Conservation (phyloP, 2,329 filamentous ascomycete genomes). For the Cladophialophora chaetospira region DNA sequence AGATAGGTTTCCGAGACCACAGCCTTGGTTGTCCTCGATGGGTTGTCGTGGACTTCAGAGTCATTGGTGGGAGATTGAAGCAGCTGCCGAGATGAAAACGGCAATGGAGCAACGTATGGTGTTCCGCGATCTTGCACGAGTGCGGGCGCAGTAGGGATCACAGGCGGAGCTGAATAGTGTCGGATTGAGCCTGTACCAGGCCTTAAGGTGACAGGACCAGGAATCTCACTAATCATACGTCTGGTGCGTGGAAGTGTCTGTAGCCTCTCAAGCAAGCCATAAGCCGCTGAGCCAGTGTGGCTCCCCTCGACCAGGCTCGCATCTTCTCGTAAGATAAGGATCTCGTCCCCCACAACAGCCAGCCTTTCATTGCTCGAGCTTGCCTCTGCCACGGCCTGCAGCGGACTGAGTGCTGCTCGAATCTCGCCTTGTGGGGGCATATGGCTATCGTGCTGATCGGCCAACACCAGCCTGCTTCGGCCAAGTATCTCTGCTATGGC, state of each 20-base stretch:
- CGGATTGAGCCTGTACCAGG: conserved; percentile 10
- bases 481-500: conserved; percentile 66
- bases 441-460: conserved; percentile 64
- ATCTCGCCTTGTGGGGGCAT: conserved; percentile 64
- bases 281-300: conserved; percentile 40
- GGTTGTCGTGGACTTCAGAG: conserved; percentile 1
- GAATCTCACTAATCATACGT: conserved; percentile 11
- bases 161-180: conserved; percentile 16
- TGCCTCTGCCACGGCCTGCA: conserved; percentile 48
- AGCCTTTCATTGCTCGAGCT: conserved; percentile 42
- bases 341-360: conserved; percentile 37
- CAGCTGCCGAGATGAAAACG: conserved; percentile 15
- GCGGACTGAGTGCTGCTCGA: conserved; percentile 36
- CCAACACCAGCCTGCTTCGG: conserved; percentile 61
- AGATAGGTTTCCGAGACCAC: conserved; percentile 33
- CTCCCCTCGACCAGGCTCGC: conserved; percentile 42
- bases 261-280: conserved; percentile 42
- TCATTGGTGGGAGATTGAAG: conserved; percentile 4
- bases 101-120: not conserved
- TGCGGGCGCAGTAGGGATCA: not conserved
- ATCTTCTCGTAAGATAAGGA: conserved; percentile 44
- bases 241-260: conserved; percentile 27
- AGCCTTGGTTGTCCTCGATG: conserved; percentile 22
- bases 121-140: conserved; percentile 7
- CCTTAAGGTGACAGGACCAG: not conserved